Percentiles rank a stretch among this genome's conserved stretches.
phyloP scores from a whole-genome alignment of 139 green algal species.

The Nannochloris sp. region DNA sequence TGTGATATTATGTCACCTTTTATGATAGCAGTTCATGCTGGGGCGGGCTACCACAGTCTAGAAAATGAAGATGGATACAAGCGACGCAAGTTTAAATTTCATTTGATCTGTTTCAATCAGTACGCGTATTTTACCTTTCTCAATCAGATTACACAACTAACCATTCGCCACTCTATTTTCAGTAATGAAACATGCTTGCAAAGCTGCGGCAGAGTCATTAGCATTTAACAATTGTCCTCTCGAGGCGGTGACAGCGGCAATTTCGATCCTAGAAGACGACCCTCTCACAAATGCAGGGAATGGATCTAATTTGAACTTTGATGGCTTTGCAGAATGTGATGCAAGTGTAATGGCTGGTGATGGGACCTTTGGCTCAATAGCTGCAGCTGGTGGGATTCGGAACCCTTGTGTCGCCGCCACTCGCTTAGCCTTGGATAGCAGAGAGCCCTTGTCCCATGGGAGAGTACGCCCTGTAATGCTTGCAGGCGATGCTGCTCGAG shows the following conservation, averaged over 20 bases:
- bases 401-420: conserved; percentile 50
- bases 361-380: conserved; percentile 61
- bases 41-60: conserved; percentile 50
- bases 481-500: conserved; percentile 46
- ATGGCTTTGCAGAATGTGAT: conserved; percentile 74
- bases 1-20: too few species aligned
- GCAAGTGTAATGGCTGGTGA: conserved; percentile 61
- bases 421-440: conserved; percentile 38
- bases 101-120: too few species aligned
- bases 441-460: conserved; percentile 48
- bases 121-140: not conserved
- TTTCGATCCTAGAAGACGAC: conserved; percentile 53
- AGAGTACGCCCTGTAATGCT: conserved; percentile 70
- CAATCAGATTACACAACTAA: not conserved
- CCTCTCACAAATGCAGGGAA: conserved; percentile 60
- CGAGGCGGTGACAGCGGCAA: conserved; percentile 43
- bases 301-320: conserved; percentile 65
- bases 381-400: conserved; percentile 49
- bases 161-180: not conserved
- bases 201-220: conserved; percentile 27
- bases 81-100: conserved; percentile 6
- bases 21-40: conserved; percentile 70
- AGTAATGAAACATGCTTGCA: conserved; percentile 41
- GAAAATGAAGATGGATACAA: conserved; percentile 44
- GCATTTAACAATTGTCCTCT: conserved; percentile 1